Base-by-base conservation (phyloP, 176 grass and related monocot species). In the Juncus effusus region DNA sequence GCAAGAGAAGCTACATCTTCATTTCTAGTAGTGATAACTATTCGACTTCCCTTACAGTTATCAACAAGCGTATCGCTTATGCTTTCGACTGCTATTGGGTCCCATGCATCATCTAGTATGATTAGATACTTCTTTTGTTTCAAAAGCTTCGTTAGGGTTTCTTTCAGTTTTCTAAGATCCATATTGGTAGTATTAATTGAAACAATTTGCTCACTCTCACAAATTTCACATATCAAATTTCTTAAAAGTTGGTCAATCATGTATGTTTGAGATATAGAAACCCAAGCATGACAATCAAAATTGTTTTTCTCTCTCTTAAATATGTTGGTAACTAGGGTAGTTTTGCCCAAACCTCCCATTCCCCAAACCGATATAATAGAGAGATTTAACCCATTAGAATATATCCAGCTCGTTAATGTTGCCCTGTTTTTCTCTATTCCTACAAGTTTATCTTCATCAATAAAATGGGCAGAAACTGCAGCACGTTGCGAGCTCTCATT, bases 331-430 rank as follows among this genome's bases (percentile, higher is more conserved):
- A 85, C 82, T 7, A 90, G 70, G 57, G 86, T 85, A 5, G 82
- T 85, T 63, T 90, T 90, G 2, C 86, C 86, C 4, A 82, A 61
- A 57, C 82, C 86, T 2, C 82, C 86, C 86, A 85, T 82, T 28
- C 86, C 86, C 3, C 67, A 76, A 38, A 90, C 82, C 15, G 82
- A 65, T 12, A 85, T 65, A 10, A 63, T 4, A 6, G 36, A 58
- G 70, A n/a, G 51, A 6, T 68, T 16, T 13, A 44, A 7, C 8
- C 59, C 63, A 14, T 64, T n/a, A 35, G 39, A 38, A 3, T 38
- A n/a, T 35, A 89, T n/a, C 74, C 74, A 78, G 3, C 13, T 19
- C 16, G 59, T 65, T 65, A 89, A 16, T 14, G 65, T 54, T 3
- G 0, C 4, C 42, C 70, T 69, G 59, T 75, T 67, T 3, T 59